A percentile compares a stretch with the other conserved stretches of the same genome.
These are phyloP conservation scores for Funneliformis mosseae DNA, from an alignment of 192 early-diverging fungal species.

Conservation along the genomic window DNA sequence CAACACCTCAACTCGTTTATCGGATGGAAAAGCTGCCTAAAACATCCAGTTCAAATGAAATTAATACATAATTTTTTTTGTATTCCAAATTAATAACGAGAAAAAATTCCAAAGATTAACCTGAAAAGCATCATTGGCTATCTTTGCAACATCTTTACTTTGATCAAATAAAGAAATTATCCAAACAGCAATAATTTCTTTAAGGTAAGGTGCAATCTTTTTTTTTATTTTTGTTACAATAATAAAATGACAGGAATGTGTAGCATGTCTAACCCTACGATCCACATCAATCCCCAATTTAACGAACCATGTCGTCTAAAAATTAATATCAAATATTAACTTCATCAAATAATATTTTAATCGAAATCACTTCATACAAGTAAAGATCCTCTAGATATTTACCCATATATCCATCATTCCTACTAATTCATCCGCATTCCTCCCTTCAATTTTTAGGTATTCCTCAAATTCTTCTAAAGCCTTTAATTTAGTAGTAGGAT, in stretches of 20 bases:
- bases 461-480: conserved; percentile 80
- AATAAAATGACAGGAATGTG: conserved; percentile 65
- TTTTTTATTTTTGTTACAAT: conserved; percentile 71
- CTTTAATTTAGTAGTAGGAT: conserved; percentile 83
- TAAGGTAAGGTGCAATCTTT: conserved; percentile 78
- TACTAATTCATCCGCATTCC: conserved; percentile 34
- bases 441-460: conserved; percentile 57
- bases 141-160: conserved; percentile 70
- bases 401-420: conserved; percentile 53
- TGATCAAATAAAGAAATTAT: conserved; percentile 81
- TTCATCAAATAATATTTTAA: conserved; percentile 27
- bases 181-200: conserved; percentile 85
- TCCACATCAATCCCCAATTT: conserved; percentile 78
- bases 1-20: conserved; percentile 76
- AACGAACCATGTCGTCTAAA: conserved; percentile 65
- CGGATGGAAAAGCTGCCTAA: conserved; percentile 77
- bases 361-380: conserved; percentile 34
- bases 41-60: neutral
- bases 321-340: conserved; percentile 35
- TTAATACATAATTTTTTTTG: neutral
- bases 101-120: conserved; percentile 39
- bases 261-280: conserved; percentile 75
- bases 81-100: neutral
- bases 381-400: conserved; percentile 30
- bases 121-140: conserved; percentile 67